Evolutionary conservation across 371 early-diverging fungal genomes (phyloP).

Genomic region (Mortierella sp.): DNA sequence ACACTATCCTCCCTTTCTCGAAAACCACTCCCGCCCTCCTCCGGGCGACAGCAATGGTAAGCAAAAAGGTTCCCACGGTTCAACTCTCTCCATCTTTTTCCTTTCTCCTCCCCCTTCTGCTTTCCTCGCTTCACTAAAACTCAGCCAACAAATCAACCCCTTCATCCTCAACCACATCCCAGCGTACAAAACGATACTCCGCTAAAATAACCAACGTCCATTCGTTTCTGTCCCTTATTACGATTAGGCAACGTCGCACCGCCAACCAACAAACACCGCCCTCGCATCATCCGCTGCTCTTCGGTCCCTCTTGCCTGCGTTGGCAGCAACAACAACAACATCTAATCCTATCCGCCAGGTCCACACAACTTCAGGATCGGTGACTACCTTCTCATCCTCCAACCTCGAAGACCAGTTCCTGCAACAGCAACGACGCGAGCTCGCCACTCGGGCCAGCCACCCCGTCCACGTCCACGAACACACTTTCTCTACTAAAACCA

Average conservation of each 20-base stretch:
- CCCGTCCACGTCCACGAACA: not conserved
- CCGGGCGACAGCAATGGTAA: not conserved
- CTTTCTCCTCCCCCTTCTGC: too few species aligned
- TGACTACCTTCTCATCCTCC: not conserved
- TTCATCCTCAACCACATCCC: not conserved
- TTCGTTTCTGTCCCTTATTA: too few species aligned
- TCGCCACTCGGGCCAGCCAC: not conserved
- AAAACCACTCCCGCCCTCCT: not conserved
- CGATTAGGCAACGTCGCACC: not conserved
- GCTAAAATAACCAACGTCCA: not conserved
- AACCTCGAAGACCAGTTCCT: not conserved
- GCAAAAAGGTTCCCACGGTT: slow-evolving; percentile 7
- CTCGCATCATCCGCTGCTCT: not conserved
- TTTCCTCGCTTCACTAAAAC: not conserved
- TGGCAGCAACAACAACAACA: not conserved
- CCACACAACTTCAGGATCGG: not conserved
- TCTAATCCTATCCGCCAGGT: not conserved
- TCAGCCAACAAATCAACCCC: slow-evolving; percentile 10
- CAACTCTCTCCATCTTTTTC: not conserved
- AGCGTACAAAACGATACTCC: not conserved
- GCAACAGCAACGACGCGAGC: not conserved
- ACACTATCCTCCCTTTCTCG: not conserved
- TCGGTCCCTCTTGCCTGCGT: not conserved
- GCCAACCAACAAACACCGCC: not conserved
- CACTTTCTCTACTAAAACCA: not conserved